Conservation (phyloP, 768 basidiomycete genomes). For the Tricholomella constricta region DNA sequence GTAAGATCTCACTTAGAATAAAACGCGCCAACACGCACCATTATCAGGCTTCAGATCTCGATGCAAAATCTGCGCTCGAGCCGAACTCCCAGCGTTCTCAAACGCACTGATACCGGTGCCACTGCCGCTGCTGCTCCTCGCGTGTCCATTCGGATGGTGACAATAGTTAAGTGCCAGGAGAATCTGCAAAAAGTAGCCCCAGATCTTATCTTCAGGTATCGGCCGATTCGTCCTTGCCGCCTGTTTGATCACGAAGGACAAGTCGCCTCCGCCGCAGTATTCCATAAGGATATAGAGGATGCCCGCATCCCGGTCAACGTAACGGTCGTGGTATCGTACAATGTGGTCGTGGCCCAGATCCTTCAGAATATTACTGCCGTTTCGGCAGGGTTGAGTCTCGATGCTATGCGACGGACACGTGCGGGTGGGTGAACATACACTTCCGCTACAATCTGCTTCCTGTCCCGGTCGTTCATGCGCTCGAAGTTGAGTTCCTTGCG, state of each 20-base stretch:
- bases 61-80: slow-evolving; percentile 81
- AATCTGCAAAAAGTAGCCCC: slow-evolving; percentile 96
- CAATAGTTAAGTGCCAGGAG: slow-evolving; percentile 89
- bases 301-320: slow-evolving; percentile 86
- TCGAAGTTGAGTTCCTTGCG: slow-evolving; percentile 98
- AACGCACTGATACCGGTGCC: slow-evolving; percentile 27
- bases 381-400: not conserved
- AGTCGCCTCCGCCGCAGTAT: slow-evolving; percentile 96
- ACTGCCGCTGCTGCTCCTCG: slow-evolving; percentile 45
- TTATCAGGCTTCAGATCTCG: slow-evolving; percentile 98
- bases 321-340: slow-evolving; percentile 91
- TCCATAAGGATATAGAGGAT: slow-evolving; percentile 99
- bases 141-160: slow-evolving; percentile 75
- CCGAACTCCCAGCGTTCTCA: slow-evolving; percentile 48
- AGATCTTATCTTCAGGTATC: slow-evolving; percentile 90
- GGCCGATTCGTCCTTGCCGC: slow-evolving; percentile 66
- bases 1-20: not conserved
- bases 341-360: slow-evolving; percentile 95
- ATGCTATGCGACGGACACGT: not conserved
- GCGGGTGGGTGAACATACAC: slow-evolving; percentile 64
- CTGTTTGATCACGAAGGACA: slow-evolving; percentile 84
- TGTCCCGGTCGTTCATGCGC: slow-evolving; percentile 92
- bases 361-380: slow-evolving; percentile 87
- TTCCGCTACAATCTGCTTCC: slow-evolving; percentile 96
- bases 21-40: slow-evolving; percentile 49